Percentiles rank a stretch among this genome's conserved stretches.
Conservation (phyloP, 306 rosid species). For the Cicer chorassanicum region DNA sequence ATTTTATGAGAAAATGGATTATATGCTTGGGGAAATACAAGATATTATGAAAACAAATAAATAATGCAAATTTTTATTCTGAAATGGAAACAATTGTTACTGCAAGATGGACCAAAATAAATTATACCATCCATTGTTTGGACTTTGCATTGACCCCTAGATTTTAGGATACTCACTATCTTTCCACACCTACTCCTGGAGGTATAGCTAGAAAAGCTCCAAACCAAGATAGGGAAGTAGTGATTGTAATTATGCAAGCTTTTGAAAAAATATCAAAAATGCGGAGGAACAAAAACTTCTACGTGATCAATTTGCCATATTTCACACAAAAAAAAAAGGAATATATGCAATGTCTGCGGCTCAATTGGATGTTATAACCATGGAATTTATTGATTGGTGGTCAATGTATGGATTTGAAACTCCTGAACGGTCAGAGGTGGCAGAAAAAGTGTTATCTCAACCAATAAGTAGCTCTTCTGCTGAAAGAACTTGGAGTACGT, state of each 20-base stretch:
- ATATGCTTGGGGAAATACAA: too few relatives aligned
- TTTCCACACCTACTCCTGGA: neutral
- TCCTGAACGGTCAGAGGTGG: neutral
- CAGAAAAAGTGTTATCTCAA: neutral
- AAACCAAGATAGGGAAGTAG: neutral
- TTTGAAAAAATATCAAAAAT: neutral
- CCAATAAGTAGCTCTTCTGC: neutral
- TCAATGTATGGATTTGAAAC: conserved; percentile 2
- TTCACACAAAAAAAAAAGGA: neutral
- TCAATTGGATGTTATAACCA: neutral
- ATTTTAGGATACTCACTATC: neutral
- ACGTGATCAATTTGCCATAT: neutral
- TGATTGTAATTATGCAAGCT: neutral
- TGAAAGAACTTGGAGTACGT: neutral
- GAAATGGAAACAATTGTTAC: too few relatives aligned
- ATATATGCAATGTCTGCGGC: neutral
- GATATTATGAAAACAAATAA: too few relatives aligned
- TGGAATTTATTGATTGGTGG: conserved; percentile 31
- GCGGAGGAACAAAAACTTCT: neutral
- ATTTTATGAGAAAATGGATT: too few relatives aligned
- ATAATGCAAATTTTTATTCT: too few relatives aligned
- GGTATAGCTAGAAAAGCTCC: conserved; percentile 14
- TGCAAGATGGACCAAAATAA: too few relatives aligned
- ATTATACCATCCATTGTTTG: too few relatives aligned
- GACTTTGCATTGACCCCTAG: neutral